Conservation (phyloP, 2,329 filamentous ascomycete species). For the Talaromyces atroroseus region DNA sequence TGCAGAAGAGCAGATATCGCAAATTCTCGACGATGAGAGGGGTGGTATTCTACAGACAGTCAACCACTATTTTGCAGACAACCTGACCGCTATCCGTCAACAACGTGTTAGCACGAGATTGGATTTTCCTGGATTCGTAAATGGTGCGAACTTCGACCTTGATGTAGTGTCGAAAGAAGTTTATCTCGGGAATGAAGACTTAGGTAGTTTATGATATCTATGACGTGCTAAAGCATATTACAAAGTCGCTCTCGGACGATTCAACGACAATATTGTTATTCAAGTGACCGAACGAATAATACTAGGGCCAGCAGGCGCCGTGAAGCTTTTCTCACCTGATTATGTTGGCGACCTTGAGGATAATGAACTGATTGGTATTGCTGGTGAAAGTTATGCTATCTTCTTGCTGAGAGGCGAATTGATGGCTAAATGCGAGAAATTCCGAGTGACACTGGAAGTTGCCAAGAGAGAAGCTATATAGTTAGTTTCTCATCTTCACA, state of each 20-base stretch:
- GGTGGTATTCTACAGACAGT: slow-evolving; percentile 43
- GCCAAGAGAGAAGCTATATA: background rate
- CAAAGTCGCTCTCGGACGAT: slow-evolving; percentile 55
- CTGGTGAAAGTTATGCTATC: slow-evolving; percentile 48
- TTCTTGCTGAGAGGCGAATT: slow-evolving; percentile 43
- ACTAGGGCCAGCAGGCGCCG: slow-evolving; percentile 46
- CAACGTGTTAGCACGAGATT: slow-evolving; percentile 14
- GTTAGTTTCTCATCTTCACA: no score
- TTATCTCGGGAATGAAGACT: slow-evolving; percentile 33
- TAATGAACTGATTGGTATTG: slow-evolving; percentile 51
- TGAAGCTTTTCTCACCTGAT: slow-evolving; percentile 48
- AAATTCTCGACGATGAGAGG: slow-evolving; percentile 50
- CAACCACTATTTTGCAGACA: slow-evolving; percentile 49
- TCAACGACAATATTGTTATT: slow-evolving; percentile 56
- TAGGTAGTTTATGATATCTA: slow-evolving; percentile 51
- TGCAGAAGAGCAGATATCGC: slow-evolving; percentile 43
- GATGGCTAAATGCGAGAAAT: slow-evolving; percentile 37
- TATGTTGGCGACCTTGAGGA: slow-evolving; percentile 47
- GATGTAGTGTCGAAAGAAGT: slow-evolving; percentile 14
- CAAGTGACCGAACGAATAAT: slow-evolving; percentile 54
- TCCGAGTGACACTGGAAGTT: slow-evolving; percentile 34
- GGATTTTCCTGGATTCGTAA: background rate
- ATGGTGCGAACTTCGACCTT: background rate
- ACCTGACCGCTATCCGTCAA: slow-evolving; percentile 23
- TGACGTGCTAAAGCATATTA: slow-evolving; percentile 59